Percentiles rank a stretch among this genome's conserved stretches.
phyloP scores from a whole-genome alignment of 179 eudicot species.

The Spinacia oleracea region DNA sequence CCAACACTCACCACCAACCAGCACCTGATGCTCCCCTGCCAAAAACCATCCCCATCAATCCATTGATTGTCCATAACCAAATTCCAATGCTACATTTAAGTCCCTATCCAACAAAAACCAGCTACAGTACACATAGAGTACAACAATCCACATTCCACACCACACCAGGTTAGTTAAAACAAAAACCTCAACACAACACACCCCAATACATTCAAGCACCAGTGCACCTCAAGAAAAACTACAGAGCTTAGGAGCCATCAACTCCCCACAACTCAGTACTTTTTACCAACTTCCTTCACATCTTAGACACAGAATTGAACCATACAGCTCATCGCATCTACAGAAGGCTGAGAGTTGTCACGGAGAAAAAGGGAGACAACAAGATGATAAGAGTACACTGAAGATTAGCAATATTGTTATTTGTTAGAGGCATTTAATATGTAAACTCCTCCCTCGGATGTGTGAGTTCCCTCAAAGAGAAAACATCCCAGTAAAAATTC shows the following conservation, averaged over 20 bases:
- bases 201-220: slow-evolving; percentile 33
- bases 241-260: slow-evolving; percentile 30
- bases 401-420: not conserved
- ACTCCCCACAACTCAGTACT: slow-evolving; percentile 28
- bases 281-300: slow-evolving; percentile 26
- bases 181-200: slow-evolving; percentile 30
- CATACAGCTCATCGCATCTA: slow-evolving; percentile 28
- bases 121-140: slow-evolving; percentile 28
- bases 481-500: not conserved
- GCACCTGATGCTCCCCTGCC: slow-evolving; percentile 51
- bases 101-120: slow-evolving; percentile 44
- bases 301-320: slow-evolving; percentile 25
- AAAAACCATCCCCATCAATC: slow-evolving; percentile 53
- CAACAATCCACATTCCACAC: slow-evolving; percentile 47
- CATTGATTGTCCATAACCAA: slow-evolving; percentile 36
- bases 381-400: slow-evolving; percentile 4
- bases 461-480: not conserved
- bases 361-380: not conserved
- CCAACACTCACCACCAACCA: slow-evolving; percentile 39
- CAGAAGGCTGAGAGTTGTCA: slow-evolving; percentile 18
- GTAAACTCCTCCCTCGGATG: not conserved
- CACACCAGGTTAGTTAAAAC: slow-evolving; percentile 32
- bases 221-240: slow-evolving; percentile 11
- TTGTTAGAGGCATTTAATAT: not conserved
- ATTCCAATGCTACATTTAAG: slow-evolving; percentile 32